Conservation (phyloP, 148 eudicot genomes). For the Rhododendron williamsianum region DNA sequence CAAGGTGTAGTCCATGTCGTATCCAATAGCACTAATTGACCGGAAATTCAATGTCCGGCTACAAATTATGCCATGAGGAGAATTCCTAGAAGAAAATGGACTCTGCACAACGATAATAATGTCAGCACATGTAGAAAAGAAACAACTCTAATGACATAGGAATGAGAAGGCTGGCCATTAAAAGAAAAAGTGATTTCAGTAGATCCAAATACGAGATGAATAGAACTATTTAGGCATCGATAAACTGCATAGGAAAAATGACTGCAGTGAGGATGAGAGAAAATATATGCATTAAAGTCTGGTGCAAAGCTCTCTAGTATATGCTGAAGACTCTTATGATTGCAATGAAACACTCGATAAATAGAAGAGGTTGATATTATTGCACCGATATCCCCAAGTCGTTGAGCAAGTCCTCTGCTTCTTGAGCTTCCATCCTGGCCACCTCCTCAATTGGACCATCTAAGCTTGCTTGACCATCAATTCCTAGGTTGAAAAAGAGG, state of each 20-base stretch:
- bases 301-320: neutral
- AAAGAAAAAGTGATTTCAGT: neutral
- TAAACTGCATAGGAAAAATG: neutral
- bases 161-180: neutral
- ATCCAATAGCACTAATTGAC: conserved; percentile 94
- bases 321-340: neutral
- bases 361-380: neutral
- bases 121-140: neutral
- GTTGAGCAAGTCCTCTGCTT: conserved; percentile 67
- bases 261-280: neutral
- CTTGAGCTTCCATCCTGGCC: conserved; percentile 67
- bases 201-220: neutral
- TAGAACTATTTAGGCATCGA: neutral
- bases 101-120: conserved; percentile 43
- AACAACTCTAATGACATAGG: neutral
- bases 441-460: conserved; percentile 88
- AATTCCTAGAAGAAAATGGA: conserved; percentile 67
- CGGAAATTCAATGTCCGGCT: conserved; percentile 87
- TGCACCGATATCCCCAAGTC: conserved; percentile 64
- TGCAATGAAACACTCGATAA: neutral
- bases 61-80: conserved; percentile 94
- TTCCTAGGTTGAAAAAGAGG: conserved; percentile 19
- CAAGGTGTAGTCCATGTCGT: conserved; percentile 98
- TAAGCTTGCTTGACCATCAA: conserved; percentile 36
- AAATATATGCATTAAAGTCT: neutral